Evolutionary conservation across 2,329 filamentous ascomycete species (phyloP).

Genomic region (Fusarium buharicum): DNA sequence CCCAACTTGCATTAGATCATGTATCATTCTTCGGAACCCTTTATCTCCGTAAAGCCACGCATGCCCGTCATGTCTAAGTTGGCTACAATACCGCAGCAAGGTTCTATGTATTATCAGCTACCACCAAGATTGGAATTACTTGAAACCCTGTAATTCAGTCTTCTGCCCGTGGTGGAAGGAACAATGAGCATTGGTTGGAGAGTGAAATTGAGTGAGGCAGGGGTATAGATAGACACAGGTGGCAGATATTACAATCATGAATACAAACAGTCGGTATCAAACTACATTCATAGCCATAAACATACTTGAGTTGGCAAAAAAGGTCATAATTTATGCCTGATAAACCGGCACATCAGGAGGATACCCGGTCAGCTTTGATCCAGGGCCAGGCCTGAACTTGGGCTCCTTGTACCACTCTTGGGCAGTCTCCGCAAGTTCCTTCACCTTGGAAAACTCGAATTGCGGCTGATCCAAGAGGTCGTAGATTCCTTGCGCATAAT

Average conservation of each 20-base stretch:
- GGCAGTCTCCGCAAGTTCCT: constrained; percentile 7
- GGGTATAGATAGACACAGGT: too few relatives aligned
- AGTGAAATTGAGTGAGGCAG: too few relatives aligned
- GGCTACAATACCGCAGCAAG: too few relatives aligned
- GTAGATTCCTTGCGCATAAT: constrained; percentile 5
- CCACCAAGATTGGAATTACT: too few relatives aligned
- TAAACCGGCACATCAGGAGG: background rate
- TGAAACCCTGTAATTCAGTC: too few relatives aligned
- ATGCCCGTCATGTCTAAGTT: background rate
- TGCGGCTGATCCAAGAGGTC: background rate
- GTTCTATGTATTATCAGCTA: too few relatives aligned
- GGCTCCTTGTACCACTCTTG: constrained; percentile 16
- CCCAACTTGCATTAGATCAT: background rate
- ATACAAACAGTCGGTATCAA: too few relatives aligned
- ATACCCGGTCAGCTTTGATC: background rate
- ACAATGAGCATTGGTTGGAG: too few relatives aligned
- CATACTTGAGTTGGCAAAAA: too few relatives aligned
- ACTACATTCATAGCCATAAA: too few relatives aligned
- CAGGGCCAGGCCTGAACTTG: background rate
- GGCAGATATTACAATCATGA: too few relatives aligned
- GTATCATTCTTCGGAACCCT: background rate
- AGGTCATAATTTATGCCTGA: background rate
- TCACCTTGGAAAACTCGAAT: constrained; percentile 3
- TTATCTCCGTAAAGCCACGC: constrained; percentile 19
- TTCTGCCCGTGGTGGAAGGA: too few relatives aligned